Evolutionary conservation across 192 early-diverging fungal species (phyloP).

Genomic region (Coemansia erecta): DNA sequence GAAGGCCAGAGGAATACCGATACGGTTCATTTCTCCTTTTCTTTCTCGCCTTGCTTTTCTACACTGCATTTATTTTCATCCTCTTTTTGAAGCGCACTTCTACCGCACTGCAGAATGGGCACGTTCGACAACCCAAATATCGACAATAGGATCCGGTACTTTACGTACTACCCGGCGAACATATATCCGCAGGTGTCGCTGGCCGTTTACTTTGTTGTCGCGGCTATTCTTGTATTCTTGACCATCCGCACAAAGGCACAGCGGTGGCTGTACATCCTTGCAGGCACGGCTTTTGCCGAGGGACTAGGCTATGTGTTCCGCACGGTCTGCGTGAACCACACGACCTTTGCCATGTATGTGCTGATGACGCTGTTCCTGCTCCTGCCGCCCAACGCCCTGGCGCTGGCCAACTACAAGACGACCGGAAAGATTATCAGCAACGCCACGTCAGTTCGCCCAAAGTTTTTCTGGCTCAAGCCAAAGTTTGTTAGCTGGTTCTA

Average conservation of each 20-base stretch:
- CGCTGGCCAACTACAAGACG: slow-evolving; percentile 44
- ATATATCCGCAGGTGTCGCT: slow-evolving; percentile 34
- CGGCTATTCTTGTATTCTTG: slow-evolving; percentile 12
- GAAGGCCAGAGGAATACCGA: neutral
- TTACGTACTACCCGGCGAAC: slow-evolving; percentile 35
- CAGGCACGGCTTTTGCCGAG: slow-evolving; percentile 34
- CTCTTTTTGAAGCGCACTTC: neutral
- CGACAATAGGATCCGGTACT: slow-evolving; percentile 29
- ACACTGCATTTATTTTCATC: neutral
- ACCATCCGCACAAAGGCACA: slow-evolving; percentile 19
- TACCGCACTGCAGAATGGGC: neutral
- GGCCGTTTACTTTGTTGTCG: slow-evolving; percentile 17
- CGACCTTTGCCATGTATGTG: slow-evolving; percentile 37
- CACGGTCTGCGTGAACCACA: slow-evolving; percentile 29
- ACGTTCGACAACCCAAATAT: slow-evolving; percentile 5
- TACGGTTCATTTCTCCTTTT: neutral
- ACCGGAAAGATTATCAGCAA: slow-evolving; percentile 27
- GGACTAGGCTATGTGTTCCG: slow-evolving; percentile 38
- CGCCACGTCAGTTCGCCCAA: neutral
- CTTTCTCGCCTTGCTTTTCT: neutral
- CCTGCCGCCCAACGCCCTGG: slow-evolving; percentile 36
- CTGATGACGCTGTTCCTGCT: slow-evolving; percentile 40
- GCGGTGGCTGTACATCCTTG: slow-evolving; percentile 35
- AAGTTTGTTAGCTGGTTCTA: slow-evolving; percentile 52
- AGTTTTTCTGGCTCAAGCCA: slow-evolving; percentile 30